Base-by-base conservation (phyloP, 2,329 filamentous ascomycete species). In the Pseudophaeomoniella oleicola region DNA sequence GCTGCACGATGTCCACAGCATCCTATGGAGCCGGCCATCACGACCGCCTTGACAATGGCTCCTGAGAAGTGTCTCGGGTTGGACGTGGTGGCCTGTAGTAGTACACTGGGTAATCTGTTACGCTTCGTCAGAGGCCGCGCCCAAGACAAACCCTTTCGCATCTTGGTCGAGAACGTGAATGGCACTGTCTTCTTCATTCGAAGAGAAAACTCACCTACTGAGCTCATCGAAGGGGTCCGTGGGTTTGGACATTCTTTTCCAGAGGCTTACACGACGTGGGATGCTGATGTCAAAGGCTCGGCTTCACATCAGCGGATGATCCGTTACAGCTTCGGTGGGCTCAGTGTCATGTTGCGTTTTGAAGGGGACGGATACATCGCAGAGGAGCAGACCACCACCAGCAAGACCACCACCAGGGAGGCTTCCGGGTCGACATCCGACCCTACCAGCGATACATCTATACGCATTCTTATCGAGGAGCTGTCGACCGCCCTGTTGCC, bases 211-310 rank as follows among this genome's bases (percentile, higher is more conserved):
- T 66, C 69, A 0, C 73, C 76, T 0, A 67, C 52, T 0, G 72
- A 78, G 44, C 48, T 62, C 0, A 73, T 82, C 4, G 44, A 55
- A 0, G 61, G 61, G n/a, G 55, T 82, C 0, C 45, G 46, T 12
- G 79, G 78, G 0, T 81, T 64, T 44, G 77, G 78, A 0, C 76
- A 82, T 44, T 66, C 71, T 0, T 83, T 84, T 43, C 74, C 73
- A 0, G 73, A 81, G 34, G 62, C 63, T 1, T 76, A 81, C 46
- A 83, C 79, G 0, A 71, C 63, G 0, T 82, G 77, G 76, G 67
- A 70, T 6, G 9, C 45, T 0, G 63, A 62, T 1, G 67, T 74
- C 0, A 63, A 60, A 32, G 60, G 62, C 0, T 81, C 76, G 0
- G 56, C 54, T 2, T 73, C 72, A 0, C 74, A 83, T 41, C 76